Conservation (phyloP, 805 yeast genomes). For the Blastobotrys americana region DNA sequence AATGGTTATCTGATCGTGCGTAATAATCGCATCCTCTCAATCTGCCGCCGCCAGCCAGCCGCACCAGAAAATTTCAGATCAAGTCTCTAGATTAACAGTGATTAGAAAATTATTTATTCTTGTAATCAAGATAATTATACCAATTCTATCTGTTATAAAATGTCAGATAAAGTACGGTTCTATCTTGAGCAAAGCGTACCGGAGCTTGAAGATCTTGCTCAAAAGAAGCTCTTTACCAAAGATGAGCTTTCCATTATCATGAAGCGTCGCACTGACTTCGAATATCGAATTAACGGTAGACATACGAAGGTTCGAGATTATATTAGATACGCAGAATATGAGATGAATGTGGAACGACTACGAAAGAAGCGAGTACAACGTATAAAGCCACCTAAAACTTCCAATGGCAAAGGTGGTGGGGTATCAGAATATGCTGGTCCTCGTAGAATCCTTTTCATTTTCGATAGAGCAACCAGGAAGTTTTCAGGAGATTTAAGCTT, state of each 20-base stretch:
- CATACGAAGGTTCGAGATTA: slow-evolving; percentile 75
- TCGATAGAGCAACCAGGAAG: slow-evolving; percentile 71
- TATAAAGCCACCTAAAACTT: slow-evolving; percentile 34
- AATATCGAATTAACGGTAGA: slow-evolving; percentile 79
- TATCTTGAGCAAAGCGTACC: slow-evolving; percentile 57
- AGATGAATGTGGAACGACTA: slow-evolving; percentile 66
- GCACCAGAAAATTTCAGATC: no score
- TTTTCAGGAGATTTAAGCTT: slow-evolving; percentile 70
- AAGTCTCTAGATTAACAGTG: no score
- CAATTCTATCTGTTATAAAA: no score
- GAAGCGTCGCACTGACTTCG: slow-evolving; percentile 93
- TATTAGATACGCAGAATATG: slow-evolving; percentile 71
- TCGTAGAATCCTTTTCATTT: slow-evolving; percentile 72
- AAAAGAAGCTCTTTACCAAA: slow-evolving; percentile 73
- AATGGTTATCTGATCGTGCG: no score
- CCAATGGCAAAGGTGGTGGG: slow-evolving; percentile 30
- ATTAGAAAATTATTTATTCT: no score
- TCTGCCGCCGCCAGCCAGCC: no score
- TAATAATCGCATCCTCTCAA: no score
- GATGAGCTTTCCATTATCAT: slow-evolving; percentile 77
- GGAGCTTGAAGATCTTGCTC: slow-evolving; percentile 80
- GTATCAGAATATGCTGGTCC: slow-evolving; percentile 83
- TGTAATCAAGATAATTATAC: no score
- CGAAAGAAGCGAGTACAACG: slow-evolving; percentile 65
- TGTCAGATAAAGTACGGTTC: slow-evolving; percentile 52